Evolutionary conservation across 2,329 filamentous ascomycete species (phyloP), one percentile per base, ranked within the genome.

Genomic region (Diaporthe humulicola): DNA sequence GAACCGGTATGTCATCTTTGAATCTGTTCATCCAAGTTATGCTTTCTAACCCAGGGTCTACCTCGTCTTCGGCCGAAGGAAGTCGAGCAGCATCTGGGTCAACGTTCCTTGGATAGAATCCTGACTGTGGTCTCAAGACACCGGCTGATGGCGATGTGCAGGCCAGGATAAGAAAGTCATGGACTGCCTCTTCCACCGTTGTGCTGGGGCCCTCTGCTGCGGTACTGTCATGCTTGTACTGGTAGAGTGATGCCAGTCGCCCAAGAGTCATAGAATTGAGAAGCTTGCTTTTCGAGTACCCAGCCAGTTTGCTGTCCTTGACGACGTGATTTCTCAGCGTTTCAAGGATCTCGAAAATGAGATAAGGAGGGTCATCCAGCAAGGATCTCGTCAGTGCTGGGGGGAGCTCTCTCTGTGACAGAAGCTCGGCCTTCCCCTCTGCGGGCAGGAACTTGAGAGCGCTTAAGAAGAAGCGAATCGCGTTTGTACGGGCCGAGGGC

Each of bases 401-500:
- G 38, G 94, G 89, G 25, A 95, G 85, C 76, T 93, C 93, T 77
- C 90, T 90, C 80, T 97, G 94, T 48, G 92, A 93, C 86, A 99
- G 86, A 7, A 99, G 89, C 79, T 98, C 96, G 33, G 89, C 92
- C 83, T 97, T 98, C 19, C 93, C 92, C 76, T 93, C 91, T 7
- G 92, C 87, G 76, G 94, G 92, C 73, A 98, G 89, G 78, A 95
- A 94, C 80, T 92, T 94, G 76, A 99, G 86, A 77, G 95, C 92
- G 33, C 93, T 91, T 75, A 98, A 85, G 45, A 98, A 86, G 82
- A 98, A 96, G 54, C 93, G 91, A 71, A 98, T 89, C 12, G 96
- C 94, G 80, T 96, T 95, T 2, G 94, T 95, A 71, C 97, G 90
- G 25, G 98, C 89, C 10, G 95, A 96, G 2, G 95, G 94, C 79